Conservation (phyloP, 116 monocot species). For the Iris pallida region DNA sequence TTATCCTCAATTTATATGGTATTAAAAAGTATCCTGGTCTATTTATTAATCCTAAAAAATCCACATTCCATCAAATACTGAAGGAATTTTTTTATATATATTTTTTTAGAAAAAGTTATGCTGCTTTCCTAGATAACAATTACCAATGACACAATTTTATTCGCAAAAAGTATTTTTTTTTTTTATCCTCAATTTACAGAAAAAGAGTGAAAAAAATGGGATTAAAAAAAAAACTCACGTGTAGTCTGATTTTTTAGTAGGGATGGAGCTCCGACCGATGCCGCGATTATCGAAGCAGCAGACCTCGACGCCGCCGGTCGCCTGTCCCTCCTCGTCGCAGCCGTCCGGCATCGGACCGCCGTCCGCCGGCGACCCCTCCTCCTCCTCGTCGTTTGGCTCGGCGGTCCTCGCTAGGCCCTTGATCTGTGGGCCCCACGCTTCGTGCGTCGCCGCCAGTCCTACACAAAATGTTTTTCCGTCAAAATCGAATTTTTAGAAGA, state of each 20-base stretch:
- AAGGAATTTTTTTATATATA: too few species aligned
- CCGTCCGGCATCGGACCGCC: too few species aligned
- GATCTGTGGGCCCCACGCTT: constrained; percentile 80
- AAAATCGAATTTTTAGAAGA: constrained; percentile 9
- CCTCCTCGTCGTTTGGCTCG: constrained; percentile 33
- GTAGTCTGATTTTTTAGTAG: constrained; percentile 63
- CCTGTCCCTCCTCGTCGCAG: constrained; percentile 16
- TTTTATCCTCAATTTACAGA: not conserved
- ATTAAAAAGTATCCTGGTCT: too few species aligned
- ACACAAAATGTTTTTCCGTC: not conserved
- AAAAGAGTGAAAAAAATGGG: not conserved
- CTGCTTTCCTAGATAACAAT: too few species aligned
- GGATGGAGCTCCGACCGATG: constrained; percentile 66
- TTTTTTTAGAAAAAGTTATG: too few species aligned
- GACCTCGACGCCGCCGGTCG: constrained; percentile 48
- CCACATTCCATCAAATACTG: too few species aligned
- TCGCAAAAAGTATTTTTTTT: too few species aligned
- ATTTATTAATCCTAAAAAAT: too few species aligned
- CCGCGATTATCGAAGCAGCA: constrained; percentile 87
- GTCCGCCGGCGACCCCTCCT: constrained; percentile 1
- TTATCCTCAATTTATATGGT: too few species aligned
- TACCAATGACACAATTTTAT: too few species aligned
- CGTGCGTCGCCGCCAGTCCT: constrained; percentile 83
- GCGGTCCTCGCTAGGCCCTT: constrained; percentile 55
- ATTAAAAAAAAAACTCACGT: constrained; percentile 34